Conservation (phyloP, 345 rosid species). For the Raphanus sativus region DNA sequence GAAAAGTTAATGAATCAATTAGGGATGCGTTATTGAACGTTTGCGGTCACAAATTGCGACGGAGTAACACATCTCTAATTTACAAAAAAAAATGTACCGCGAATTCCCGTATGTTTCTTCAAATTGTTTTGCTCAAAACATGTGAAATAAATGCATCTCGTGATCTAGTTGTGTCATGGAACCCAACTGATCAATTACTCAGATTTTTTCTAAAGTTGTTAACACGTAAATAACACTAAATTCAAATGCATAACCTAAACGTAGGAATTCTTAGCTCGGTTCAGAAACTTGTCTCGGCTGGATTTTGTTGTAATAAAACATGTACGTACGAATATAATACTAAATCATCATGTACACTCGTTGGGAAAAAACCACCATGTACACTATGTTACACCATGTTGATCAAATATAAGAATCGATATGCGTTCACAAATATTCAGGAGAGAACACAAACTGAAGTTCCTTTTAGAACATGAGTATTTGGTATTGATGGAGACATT, state of each 20-base stretch:
- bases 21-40: not conserved
- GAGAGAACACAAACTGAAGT: not conserved
- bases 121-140: not conserved
- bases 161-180: not conserved
- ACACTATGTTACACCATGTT: not conserved
- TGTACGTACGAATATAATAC: not conserved
- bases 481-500: constrained; percentile 4
- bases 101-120: not conserved
- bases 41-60: not conserved
- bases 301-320: not conserved
- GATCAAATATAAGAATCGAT: not conserved
- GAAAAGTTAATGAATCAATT: not conserved
- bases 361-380: not conserved
- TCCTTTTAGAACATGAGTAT: not conserved
- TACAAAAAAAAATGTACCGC: not conserved
- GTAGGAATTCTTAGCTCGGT: not conserved
- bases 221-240: not conserved
- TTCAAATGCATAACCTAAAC: not conserved
- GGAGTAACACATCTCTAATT: not conserved
- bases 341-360: not conserved
- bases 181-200: not conserved
- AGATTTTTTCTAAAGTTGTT: not conserved
- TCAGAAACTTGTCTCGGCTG: not conserved
- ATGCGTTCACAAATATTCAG: not conserved
- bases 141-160: not conserved